These are phyloP conservation scores for Diaporthe eres DNA, from an alignment of 2,329 filamentous ascomycete species.

Conservation along the genomic window DNA sequence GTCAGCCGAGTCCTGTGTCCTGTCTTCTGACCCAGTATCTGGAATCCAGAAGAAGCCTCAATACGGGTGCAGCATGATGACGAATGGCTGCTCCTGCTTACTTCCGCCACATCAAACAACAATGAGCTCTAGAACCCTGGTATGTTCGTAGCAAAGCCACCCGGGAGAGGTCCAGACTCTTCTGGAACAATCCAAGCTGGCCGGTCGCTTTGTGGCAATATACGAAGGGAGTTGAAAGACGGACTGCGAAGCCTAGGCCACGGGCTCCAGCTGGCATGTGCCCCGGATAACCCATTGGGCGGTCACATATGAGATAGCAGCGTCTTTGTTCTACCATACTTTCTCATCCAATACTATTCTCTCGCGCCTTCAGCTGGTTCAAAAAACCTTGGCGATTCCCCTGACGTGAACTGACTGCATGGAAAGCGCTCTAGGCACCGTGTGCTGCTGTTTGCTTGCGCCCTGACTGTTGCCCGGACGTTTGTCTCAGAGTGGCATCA, in stretches of 20 bases:
- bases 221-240: neutral
- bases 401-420: too few relatives aligned
- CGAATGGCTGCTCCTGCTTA: neutral
- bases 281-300: neutral
- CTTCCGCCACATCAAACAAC: neutral
- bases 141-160: neutral
- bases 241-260: neutral
- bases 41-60: too few relatives aligned
- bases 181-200: neutral
- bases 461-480: neutral
- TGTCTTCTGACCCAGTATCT: too few relatives aligned
- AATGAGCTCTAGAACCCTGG: neutral
- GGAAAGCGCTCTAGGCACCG: neutral
- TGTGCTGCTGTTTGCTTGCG: neutral
- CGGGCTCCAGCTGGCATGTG: neutral
- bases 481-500: neutral
- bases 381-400: neutral
- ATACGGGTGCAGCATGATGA: neutral
- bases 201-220: neutral
- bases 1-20: too few relatives aligned
- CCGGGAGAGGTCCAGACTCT: neutral
- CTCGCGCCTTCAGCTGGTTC: neutral
- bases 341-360: neutral
- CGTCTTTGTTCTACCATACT: neutral
- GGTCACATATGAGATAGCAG: neutral